These are phyloP conservation scores for Nasturtium officinale DNA, from an alignment of 345 rosid genomes.

Conservation along the genomic window DNA sequence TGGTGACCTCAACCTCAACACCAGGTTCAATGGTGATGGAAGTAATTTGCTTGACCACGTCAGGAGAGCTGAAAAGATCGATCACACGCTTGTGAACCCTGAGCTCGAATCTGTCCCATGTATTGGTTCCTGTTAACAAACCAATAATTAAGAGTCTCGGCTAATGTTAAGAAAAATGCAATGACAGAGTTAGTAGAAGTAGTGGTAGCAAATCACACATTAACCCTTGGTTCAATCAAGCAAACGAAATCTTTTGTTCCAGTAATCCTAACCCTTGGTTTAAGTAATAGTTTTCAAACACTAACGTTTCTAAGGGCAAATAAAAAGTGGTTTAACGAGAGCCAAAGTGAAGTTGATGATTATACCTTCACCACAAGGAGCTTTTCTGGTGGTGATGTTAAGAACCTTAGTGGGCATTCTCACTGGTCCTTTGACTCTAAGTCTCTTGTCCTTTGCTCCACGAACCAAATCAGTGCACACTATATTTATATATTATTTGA, in stretches of 20 bases:
- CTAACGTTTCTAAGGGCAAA: not conserved
- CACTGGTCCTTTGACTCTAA: constrained; percentile 54
- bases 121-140: constrained; percentile 55
- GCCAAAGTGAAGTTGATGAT: too few species aligned
- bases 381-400: constrained; percentile 51
- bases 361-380: constrained; percentile 62
- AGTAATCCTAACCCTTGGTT: not conserved
- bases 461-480: constrained; percentile 53
- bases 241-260: not conserved
- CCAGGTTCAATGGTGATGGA: constrained; percentile 70
- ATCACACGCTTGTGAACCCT: constrained; percentile 66
- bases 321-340: too few species aligned
- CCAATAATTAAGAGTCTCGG: not conserved
- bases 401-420: constrained; percentile 57
- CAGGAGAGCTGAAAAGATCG: constrained; percentile 67
- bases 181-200: too few species aligned
- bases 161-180: not conserved
- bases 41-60: constrained; percentile 69
- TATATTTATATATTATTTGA: constrained; percentile 2
- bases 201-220: too few species aligned
- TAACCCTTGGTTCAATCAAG: not conserved
- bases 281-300: not conserved
- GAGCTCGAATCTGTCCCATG: constrained; percentile 65
- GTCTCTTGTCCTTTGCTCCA: constrained; percentile 52
- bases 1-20: constrained; percentile 67